phyloP scores from a whole-genome alignment of 1,139 yeast genomes.

The Suhomyces wounanorum region DNA sequence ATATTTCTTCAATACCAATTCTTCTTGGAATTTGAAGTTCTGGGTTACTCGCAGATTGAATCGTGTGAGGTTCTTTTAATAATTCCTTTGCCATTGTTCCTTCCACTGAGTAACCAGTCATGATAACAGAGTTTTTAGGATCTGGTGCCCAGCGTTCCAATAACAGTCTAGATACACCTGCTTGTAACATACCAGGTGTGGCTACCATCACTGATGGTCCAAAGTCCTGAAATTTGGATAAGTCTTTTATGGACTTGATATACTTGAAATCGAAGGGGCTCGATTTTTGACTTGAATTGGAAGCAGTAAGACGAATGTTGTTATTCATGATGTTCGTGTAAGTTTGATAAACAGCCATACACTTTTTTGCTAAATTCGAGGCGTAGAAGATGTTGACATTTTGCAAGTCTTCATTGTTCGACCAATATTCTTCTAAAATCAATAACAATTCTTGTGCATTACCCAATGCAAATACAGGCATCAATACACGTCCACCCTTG shows the following conservation, averaged over 20 bases:
- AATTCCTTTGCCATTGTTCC: constrained; percentile 96
- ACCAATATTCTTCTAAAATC: constrained; percentile 94
- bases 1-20: constrained; percentile 86
- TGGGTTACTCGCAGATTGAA: constrained; percentile 77
- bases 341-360: constrained; percentile 97
- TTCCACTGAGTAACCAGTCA: constrained; percentile 97
- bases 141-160: constrained; percentile 98
- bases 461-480: constrained; percentile 96
- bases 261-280: constrained; percentile 92
- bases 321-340: constrained; percentile 98
- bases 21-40: constrained; percentile 86
- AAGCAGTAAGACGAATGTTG: constrained; percentile 71
- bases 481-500: constrained; percentile 87
- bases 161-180: constrained; percentile 88
- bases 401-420: constrained; percentile 77
- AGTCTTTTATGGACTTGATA: constrained; percentile 74
- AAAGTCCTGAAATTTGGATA: constrained; percentile 86
- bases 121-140: constrained; percentile 78
- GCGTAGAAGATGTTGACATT: constrained; percentile 85
- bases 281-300: constrained; percentile 33
- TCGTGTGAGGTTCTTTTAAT: constrained; percentile 83
- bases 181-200: constrained; percentile 97
- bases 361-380: constrained; percentile 88
- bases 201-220: constrained; percentile 97
- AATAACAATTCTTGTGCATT: constrained; percentile 91